Conservation (phyloP, 2,329 filamentous ascomycete species). For the Aureobasidium pullulans region DNA sequence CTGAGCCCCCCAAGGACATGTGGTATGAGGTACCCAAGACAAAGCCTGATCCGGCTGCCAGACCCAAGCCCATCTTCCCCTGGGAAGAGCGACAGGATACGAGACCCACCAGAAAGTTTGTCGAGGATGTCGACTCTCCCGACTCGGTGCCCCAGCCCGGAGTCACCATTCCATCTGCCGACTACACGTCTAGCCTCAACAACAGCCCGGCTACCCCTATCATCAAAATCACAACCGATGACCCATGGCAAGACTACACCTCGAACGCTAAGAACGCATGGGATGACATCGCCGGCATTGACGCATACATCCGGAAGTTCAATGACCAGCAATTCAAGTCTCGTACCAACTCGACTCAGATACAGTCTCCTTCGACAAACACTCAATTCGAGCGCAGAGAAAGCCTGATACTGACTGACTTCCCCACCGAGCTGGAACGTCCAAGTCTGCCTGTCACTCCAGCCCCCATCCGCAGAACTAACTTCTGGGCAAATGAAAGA, state of each 20-base stretch:
- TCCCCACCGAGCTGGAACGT: slow-evolving; percentile 72
- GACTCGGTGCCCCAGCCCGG: slow-evolving; percentile 16
- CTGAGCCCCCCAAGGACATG: slow-evolving; percentile 79
- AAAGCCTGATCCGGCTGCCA: slow-evolving; percentile 51
- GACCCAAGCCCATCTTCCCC: slow-evolving; percentile 70
- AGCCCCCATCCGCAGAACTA: slow-evolving; percentile 64
- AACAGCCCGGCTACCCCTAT: slow-evolving; percentile 36
- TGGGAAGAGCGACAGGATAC: slow-evolving; percentile 70
- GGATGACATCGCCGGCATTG: slow-evolving; percentile 86
- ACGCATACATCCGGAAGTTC: slow-evolving; percentile 73
- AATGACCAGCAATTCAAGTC: slow-evolving; percentile 53
- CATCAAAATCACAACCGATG: slow-evolving; percentile 40
- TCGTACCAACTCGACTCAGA: slow-evolving; percentile 27
- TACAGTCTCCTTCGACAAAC: slow-evolving; percentile 18
- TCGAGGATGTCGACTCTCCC: slow-evolving; percentile 39
- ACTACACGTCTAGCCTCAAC: background rate
- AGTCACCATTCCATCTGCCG: slow-evolving; percentile 11
- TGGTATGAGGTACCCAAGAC: slow-evolving; percentile 70
- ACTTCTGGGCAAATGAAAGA: slow-evolving; percentile 58
- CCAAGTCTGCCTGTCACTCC: slow-evolving; percentile 88
- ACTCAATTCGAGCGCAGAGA: slow-evolving; percentile 33
- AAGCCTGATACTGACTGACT: slow-evolving; percentile 72
- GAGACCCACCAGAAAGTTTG: slow-evolving; percentile 59
- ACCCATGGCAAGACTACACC: slow-evolving; percentile 63
- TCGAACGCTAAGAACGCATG: slow-evolving; percentile 72